phyloP scores from a whole-genome alignment of 108 stramenopile species.

The Cyclotella baltica region DNA sequence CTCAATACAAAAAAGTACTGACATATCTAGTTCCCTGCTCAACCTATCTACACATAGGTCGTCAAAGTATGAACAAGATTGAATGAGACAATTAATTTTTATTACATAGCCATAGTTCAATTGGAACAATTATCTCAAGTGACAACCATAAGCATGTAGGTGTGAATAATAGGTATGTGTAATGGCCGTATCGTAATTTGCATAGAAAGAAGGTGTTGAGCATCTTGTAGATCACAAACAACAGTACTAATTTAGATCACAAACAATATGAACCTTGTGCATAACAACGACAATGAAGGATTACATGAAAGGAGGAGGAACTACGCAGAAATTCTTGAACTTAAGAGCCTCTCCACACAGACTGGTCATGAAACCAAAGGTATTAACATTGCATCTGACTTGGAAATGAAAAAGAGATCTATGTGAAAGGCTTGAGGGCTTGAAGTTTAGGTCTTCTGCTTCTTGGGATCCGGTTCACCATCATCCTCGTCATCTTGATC shows the following conservation, averaged over 20 bases:
- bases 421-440: slow-evolving; percentile 2
- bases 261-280: slow-evolving; percentile 13
- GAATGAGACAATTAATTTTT: no score
- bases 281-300: slow-evolving; percentile 5
- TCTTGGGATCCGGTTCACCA: slow-evolving; percentile 19
- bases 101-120: no score
- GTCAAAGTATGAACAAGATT: no score
- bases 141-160: no score
- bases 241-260: slow-evolving; percentile 16
- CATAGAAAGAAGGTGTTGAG: no score
- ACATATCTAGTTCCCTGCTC: no score
- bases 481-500: slow-evolving; percentile 16
- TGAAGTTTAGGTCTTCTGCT: slow-evolving; percentile 24
- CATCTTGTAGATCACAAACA: slow-evolving; percentile 8
- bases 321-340: not conserved
- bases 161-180: no score
- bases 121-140: no score
- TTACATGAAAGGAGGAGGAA: not conserved
- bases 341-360: not conserved
- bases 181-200: no score
- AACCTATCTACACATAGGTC: no score
- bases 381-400: slow-evolving; percentile 9
- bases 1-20: no score
- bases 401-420: slow-evolving; percentile 2
- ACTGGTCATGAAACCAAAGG: not conserved